These are phyloP conservation scores for Metschnikowia peoriensis DNA, from an alignment of 805 yeast genomes.

Conservation along the genomic window DNA sequence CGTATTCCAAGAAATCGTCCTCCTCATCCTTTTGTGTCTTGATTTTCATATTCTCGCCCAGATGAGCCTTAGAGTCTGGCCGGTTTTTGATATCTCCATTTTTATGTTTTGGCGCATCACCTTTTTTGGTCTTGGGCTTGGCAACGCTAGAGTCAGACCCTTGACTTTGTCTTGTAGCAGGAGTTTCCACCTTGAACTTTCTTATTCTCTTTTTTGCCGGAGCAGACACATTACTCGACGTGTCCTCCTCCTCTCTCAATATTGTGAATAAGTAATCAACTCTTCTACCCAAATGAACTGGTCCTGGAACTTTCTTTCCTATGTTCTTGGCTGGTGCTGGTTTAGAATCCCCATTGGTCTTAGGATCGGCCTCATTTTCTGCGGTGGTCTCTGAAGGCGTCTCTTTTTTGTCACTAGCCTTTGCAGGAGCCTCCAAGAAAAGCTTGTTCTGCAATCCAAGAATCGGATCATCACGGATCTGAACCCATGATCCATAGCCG, in stretches of 20 bases:
- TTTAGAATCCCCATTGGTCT: conserved; percentile 10
- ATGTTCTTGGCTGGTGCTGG: conserved; percentile 18
- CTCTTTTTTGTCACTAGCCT: conserved; percentile 16
- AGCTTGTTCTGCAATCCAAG: conserved; percentile 82
- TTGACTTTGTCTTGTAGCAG: not conserved
- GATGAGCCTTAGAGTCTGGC: conserved; percentile 9
- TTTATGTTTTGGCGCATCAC: conserved; percentile 14
- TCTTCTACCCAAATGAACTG: conserved; percentile 90
- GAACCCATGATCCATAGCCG: conserved; percentile 95
- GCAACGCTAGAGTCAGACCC: not conserved
- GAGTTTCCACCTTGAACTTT: conserved; percentile 18
- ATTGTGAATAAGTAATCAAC: conserved; percentile 80
- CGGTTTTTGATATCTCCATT: conserved; percentile 23
- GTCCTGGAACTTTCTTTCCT: conserved; percentile 70
- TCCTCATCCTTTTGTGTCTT: conserved; percentile 26
- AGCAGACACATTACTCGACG: conserved; percentile 3
- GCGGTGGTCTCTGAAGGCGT: not conserved
- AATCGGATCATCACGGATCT: conserved; percentile 93
- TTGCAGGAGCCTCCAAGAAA: conserved; percentile 50
- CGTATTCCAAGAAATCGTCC: conserved; percentile 51
- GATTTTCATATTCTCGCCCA: conserved; percentile 16
- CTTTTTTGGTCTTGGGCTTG: conserved; percentile 11
- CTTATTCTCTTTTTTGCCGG: conserved; percentile 19
- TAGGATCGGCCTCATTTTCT: conserved; percentile 11
- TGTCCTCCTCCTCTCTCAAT: conserved; percentile 56